Conservation (phyloP, 441 rosid genomes). For the Arabidopsis hybrid region DNA sequence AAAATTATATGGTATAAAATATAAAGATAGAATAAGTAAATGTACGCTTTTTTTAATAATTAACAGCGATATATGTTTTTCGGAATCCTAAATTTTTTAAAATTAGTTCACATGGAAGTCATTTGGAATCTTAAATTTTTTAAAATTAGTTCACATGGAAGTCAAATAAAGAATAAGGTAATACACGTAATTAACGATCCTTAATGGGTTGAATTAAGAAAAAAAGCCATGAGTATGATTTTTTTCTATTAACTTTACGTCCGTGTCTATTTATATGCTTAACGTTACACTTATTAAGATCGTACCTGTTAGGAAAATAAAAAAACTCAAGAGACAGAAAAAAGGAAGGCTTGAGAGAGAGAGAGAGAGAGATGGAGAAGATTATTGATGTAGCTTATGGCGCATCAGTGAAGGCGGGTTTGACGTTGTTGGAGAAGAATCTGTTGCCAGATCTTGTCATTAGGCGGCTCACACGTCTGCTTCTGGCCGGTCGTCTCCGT, state of each 20-base stretch:
- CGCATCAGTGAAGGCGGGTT: constrained; percentile 56
- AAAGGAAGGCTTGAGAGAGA: not conserved
- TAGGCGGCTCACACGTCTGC: constrained; percentile 65
- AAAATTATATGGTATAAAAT: not conserved
- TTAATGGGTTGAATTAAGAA: not conserved
- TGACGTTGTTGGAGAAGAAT: constrained; percentile 70
- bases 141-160: not conserved
- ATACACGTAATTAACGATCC: constrained; percentile 7
- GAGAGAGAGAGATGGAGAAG: constrained; percentile 54
- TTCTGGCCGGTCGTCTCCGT: constrained; percentile 71
- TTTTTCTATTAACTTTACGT: no score
- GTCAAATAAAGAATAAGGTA: not conserved
- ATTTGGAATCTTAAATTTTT: not conserved
- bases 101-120: not conserved
- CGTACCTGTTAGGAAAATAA: not conserved
- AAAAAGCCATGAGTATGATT: not conserved
- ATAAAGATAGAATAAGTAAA: no score
- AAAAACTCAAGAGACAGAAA: constrained; percentile 14
- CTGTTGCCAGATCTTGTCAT: constrained; percentile 68
- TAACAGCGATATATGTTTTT: no score
- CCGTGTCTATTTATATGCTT: not conserved
- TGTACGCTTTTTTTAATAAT: no score
- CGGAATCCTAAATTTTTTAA: not conserved
- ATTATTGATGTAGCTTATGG: constrained; percentile 57
- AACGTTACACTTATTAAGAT: not conserved